A percentile compares a stretch with the other conserved stretches of the same genome.
These are phyloP conservation scores for Penicillium nordicum DNA, from an alignment of 2,329 filamentous ascomycete genomes.

Conservation along the genomic window DNA sequence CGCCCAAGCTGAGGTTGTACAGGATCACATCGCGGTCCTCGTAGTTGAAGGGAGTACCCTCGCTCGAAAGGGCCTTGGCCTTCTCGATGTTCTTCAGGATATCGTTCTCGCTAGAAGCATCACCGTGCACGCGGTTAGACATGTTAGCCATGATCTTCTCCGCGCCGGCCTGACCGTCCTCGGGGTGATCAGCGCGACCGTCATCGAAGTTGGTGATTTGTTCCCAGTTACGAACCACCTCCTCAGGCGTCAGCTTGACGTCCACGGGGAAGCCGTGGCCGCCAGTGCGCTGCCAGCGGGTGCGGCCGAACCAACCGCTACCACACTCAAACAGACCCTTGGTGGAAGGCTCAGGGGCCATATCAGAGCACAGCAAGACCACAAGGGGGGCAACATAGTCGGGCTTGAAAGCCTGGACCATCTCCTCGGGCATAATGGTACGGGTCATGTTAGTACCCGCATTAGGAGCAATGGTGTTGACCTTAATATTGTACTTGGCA, in stretches of 20 bases:
- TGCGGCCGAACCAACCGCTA: constrained; percentile 87
- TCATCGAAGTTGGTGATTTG: constrained; percentile 84
- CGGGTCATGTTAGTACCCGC: constrained; percentile 93
- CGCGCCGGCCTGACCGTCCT: constrained; percentile 70
- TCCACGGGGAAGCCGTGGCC: constrained; percentile 91
- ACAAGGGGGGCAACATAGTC: constrained; percentile 96
- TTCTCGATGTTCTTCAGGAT: constrained; percentile 72
- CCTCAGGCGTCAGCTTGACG: constrained; percentile 77
- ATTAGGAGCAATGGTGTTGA: constrained; percentile 97
- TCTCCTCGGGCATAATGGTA: constrained; percentile 91
- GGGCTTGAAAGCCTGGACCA: constrained; percentile 98
- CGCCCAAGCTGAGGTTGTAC: constrained; percentile 92
- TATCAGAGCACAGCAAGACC: constrained; percentile 79
- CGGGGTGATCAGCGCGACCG: constrained; percentile 80
- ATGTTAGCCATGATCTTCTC: constrained; percentile 83
- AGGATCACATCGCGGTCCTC: constrained; percentile 85
- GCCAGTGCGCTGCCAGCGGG: constrained; percentile 89
- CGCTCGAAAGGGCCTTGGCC: constrained; percentile 67
- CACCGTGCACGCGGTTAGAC: constrained; percentile 64
- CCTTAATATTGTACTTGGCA: constrained; percentile 93
- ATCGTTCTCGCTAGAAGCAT: constrained; percentile 53
- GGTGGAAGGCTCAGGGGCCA: constrained; percentile 76
- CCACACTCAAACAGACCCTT: constrained; percentile 92
- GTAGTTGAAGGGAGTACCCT: constrained; percentile 76
- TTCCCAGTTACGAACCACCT: constrained; percentile 70